Percentiles rank a stretch among this genome's conserved stretches.
These are phyloP conservation scores for Talaromyces marneffei DNA, from an alignment of 2,329 filamentous ascomycete genomes.

Conservation along the genomic window DNA sequence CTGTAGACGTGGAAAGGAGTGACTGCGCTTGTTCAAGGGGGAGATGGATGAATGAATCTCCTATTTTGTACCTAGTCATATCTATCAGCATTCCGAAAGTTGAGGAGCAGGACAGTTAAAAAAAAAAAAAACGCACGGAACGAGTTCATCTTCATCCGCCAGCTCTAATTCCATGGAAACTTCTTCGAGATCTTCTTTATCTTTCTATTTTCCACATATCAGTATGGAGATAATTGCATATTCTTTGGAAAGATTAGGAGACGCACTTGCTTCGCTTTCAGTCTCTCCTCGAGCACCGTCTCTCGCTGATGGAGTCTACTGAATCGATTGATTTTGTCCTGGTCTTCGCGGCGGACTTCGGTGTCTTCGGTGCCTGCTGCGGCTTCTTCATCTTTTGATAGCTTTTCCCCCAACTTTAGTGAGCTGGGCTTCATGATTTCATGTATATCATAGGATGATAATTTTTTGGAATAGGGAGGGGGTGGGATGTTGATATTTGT, in stretches of 20 bases:
- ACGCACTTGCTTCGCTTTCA: constrained; percentile 71
- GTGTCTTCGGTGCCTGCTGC: constrained; percentile 70
- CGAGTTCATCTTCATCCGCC: constrained; percentile 86
- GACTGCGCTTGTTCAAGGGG: constrained; percentile 80
- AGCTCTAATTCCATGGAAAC: constrained; percentile 86
- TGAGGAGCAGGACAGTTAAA: neutral
- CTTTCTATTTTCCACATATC: constrained; percentile 64
- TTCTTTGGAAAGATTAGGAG: neutral
- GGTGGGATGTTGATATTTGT: neutral
- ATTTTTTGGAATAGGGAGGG: neutral
- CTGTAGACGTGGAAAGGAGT: constrained; percentile 66
- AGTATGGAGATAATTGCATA: neutral
- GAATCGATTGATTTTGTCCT: constrained; percentile 98
- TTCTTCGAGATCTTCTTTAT: constrained; percentile 96
- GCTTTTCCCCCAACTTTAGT: constrained; percentile 47
- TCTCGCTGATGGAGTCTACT: constrained; percentile 89
- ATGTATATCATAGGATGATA: neutral
- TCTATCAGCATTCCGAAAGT: no score
- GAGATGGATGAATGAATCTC: constrained; percentile 88
- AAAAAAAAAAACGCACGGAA: constrained; percentile 58
- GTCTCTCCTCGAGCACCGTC: constrained; percentile 68
- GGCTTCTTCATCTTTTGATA: constrained; percentile 83
- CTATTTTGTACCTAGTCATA: constrained; percentile 82
- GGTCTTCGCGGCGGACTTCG: constrained; percentile 91
- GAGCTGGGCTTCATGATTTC: neutral